Base-by-base conservation (phyloP, 78 protist species). In the Isochrysis galbana region DNA sequence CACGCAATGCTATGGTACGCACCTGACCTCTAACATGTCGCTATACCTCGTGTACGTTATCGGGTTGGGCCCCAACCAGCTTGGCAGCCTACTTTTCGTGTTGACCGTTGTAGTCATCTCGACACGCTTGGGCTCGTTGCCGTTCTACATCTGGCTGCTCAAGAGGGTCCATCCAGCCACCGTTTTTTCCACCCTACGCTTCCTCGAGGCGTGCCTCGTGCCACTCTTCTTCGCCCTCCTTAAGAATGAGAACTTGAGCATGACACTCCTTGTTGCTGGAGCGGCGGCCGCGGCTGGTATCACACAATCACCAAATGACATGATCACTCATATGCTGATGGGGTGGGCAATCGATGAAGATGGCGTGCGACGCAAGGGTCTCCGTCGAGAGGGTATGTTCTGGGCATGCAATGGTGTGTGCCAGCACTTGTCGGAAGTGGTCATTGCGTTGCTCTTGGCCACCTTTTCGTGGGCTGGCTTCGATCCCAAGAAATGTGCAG, bases 291-390 rank as follows among this genome's bases (percentile, higher is more conserved):
- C 29, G 36, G 7, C 29, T 11, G 74, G 74, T 11, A 11, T 67
- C 7, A 11, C 32, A 2, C 74, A 67, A 11, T 29, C 38, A 23
- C 74, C 74, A 11, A 11, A 67, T 11, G 74, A 67, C 74, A 67
- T 67, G 32, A 26, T 11, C 74, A 17, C 17, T 10, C 74, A 67
- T n/a, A 67, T 67, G 74, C 74, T 67, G 36, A 26, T 67, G 36
- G 74, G 74, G 36, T 67, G 74, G 74, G 74, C 74, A 11, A 67
- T 67, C 74, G 74, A 67, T n/a, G 74, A 67, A 67, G 74, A 67
- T n/a, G 74, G 36, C 36, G 17, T 26, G 7, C 11, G 29, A n/a
- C 17, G 32, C 7, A 10, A 11, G 38, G 17, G 17, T 3, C 74
- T 26, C 38, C 4, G 74, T 23, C 74, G 74, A n/a, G 74, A 67